Evolutionary conservation across 2,329 filamentous ascomycete species (phyloP).

Genomic region (Neofusicoccum laricinum): DNA sequence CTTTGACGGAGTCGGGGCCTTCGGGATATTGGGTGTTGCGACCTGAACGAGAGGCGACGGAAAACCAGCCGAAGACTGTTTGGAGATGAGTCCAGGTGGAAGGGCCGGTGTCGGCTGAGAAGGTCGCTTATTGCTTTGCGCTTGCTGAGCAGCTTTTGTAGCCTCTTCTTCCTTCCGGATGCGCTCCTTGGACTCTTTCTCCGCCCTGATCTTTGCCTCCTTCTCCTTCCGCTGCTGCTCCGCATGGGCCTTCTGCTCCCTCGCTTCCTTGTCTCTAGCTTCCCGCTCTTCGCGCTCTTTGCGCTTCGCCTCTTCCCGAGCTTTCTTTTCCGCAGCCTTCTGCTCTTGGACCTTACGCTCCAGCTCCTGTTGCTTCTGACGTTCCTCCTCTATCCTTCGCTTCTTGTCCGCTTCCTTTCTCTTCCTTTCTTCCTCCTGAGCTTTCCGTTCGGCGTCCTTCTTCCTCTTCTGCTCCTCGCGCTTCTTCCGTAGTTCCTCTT

Average conservation of each 20-base stretch:
- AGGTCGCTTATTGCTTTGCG: slow-evolving; percentile 31
- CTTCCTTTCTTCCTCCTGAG: slow-evolving; percentile 81
- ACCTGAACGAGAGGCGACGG: slow-evolving; percentile 77
- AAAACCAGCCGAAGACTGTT: slow-evolving; percentile 53
- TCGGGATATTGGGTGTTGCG: slow-evolving; percentile 77
- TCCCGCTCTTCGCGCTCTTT: slow-evolving; percentile 67
- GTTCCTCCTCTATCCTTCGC: slow-evolving; percentile 76
- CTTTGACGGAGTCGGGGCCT: slow-evolving; percentile 76
- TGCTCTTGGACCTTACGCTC: slow-evolving; percentile 81
- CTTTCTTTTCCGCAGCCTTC: slow-evolving; percentile 78
- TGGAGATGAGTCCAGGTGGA: slow-evolving; percentile 52
- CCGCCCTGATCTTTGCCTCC: slow-evolving; percentile 51
- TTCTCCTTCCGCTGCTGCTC: slow-evolving; percentile 59
- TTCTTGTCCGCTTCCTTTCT: slow-evolving; percentile 83
- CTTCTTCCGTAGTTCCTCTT: slow-evolving; percentile 76
- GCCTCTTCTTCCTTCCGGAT: slow-evolving; percentile 42
- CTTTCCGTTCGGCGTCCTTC: slow-evolving; percentile 84
- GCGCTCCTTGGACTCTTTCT: slow-evolving; percentile 38
- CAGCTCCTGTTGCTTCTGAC: slow-evolving; percentile 78
- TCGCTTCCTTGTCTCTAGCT: slow-evolving; percentile 69
- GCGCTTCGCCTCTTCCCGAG: slow-evolving; percentile 67
- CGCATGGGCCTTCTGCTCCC: slow-evolving; percentile 62
- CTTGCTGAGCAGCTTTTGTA: slow-evolving; percentile 28
- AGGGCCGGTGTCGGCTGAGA: slow-evolving; percentile 45
- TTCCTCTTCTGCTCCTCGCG: slow-evolving; percentile 90